Base-by-base conservation (phyloP, 306 rosid species). In the Malus orientalis region DNA sequence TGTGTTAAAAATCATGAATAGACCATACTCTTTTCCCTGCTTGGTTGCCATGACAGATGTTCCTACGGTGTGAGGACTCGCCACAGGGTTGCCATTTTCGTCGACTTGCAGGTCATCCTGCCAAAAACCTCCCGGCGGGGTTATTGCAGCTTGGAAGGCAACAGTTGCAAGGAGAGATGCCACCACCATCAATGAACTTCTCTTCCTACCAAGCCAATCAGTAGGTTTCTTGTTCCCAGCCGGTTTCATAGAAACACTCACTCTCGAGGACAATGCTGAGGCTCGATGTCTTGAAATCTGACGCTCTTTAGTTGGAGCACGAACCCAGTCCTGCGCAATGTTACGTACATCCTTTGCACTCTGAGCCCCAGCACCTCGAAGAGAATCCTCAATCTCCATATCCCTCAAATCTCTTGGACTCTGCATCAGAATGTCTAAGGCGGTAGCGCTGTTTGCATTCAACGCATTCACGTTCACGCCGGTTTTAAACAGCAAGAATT, bases 71-170 rank as follows among this genome's bases (percentile, higher is more conserved):
- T 79, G 82, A 42, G 78, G 67, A 0, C 38, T 72, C 1, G 20
- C 40, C 49, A 20, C 74, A 18, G 74, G 64, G 60, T 36, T 73
- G 57, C 77, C 64, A 63, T 73, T 73, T 3, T 44, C 67, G 5
- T 65, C 72, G 14, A 36, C 78, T 67, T 27, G 18, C 32, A 13
- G 29, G 25, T 74, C 70, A 45, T 74, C 84, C 65, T 83, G 86
- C 83, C 83, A 83, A 49, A 83, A 71, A 6, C 83, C 86, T 27
- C 86, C 78, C 0, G 86, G 84, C 6, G 86, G 86, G 27, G 74
- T 82, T 14, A 74, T 12, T 5, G 59, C 74, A 44, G 85, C 85
- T 74, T 78, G 82, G 51, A 82, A 82, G 69, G 86, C 80, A 19
- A 76, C 51, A 5, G 84, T 83, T 59, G 78, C 86, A 11, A 83